Evolutionary conservation across 164 flowering plant species (phyloP), one percentile per base, ranked within the genome.

Genomic region (Pachysandra terminalis): DNA sequence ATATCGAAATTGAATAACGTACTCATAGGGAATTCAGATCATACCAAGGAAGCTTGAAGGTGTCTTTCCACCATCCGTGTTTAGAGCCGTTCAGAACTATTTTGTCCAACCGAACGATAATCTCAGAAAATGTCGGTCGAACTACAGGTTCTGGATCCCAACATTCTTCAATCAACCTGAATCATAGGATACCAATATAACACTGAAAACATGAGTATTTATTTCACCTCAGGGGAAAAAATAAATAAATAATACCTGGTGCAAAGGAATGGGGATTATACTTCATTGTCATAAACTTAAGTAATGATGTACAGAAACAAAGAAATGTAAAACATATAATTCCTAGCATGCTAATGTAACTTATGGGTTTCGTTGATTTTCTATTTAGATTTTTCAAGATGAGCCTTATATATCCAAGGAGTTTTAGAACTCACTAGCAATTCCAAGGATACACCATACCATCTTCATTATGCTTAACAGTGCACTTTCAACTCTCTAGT

Each of bases 61-160:
- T 81, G 75, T 93, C 95, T 81, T 96, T 96, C 99, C 96, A 92
- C 97, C 97, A 86, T 55, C 97, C 98, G 6, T 90, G 93, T 73
- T 89, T 96, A 22, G 87, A 75, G 77, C 94, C 83, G 70, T 78
- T 79, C 16, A 78, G 68, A 59, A 86, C 87, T 64, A 92, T 84
- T 78, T 70, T 93, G 73, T 96, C 95, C 81, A 96, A 69, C 22
- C 96, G 87, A 53, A 81, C 75, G 35, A 96, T 90, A 64, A 90
- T 83, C 82, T 89, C 95, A 15, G 90, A 83, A 73, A 96, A 96
- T 21, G 82, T 86, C 52, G 98, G 99, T 77, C 99, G 86, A 22
- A 69, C 79, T 19, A 73, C 81, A 45, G 86, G 70, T 65, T 86
- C 85, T 26, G 80, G 74, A 73, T 81, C 78, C 99, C 99, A 96